These are phyloP conservation scores for Torulaspora gathmanii DNA, from an alignment of 805 yeast species.

Conservation along the genomic window DNA sequence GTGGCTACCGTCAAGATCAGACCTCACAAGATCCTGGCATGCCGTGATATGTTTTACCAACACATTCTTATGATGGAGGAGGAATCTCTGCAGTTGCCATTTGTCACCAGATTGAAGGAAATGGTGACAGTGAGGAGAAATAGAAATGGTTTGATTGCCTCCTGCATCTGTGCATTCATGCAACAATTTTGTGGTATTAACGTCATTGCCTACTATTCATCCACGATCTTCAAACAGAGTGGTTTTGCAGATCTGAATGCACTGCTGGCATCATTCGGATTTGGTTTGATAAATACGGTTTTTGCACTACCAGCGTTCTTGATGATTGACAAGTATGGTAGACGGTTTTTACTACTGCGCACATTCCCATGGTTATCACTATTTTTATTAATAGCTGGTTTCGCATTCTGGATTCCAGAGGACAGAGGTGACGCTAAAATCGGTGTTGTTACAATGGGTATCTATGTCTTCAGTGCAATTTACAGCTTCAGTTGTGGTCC, in stretches of 20 bases:
- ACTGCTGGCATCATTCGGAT: slow-evolving; percentile 78
- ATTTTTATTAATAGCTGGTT: slow-evolving; percentile 58
- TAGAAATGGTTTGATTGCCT: slow-evolving; percentile 75
- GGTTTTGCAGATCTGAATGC: slow-evolving; percentile 60
- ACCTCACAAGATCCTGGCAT: slow-evolving; percentile 52
- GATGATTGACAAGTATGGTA: slow-evolving; percentile 73
- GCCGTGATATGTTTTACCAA: slow-evolving; percentile 67
- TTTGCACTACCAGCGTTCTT: slow-evolving; percentile 81
- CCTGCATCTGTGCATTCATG: slow-evolving; percentile 81
- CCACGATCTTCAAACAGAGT: slow-evolving; percentile 66
- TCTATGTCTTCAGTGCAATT: slow-evolving; percentile 65
- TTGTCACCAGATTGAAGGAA: slow-evolving; percentile 46
- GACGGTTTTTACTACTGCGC: slow-evolving; percentile 54
- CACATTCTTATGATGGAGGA: slow-evolving; percentile 62
- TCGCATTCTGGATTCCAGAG: slow-evolving; percentile 64
- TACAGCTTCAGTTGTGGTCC: slow-evolving; percentile 88
- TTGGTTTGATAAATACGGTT: slow-evolving; percentile 72
- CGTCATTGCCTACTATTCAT: slow-evolving; percentile 81
- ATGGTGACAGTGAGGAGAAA: slow-evolving; percentile 71
- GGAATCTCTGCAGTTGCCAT: slow-evolving; percentile 46
- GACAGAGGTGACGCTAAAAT: slow-evolving; percentile 47
- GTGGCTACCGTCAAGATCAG: slow-evolving; percentile 48
- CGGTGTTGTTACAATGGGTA: slow-evolving; percentile 67
- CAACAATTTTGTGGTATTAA: slow-evolving; percentile 91
- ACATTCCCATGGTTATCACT: slow-evolving; percentile 64